Evolutionary conservation across 352 stramenopile species (phyloP).

Genomic region (Phytophthora cryptogea): DNA sequence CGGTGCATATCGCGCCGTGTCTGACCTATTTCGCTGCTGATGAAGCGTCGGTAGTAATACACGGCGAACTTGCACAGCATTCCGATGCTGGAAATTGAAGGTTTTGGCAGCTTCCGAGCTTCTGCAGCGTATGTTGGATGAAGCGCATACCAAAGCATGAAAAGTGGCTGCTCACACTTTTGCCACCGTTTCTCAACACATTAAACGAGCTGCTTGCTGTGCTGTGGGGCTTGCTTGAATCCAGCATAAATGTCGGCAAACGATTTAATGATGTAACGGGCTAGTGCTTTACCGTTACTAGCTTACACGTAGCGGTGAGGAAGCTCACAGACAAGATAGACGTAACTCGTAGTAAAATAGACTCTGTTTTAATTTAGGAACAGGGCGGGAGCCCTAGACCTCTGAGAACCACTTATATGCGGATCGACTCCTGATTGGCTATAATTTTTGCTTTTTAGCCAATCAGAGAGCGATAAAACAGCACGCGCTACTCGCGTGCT

Average conservation of each 20-base stretch:
- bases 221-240: background rate
- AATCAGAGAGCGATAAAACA: too few species aligned
- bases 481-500: too few species aligned
- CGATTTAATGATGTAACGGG: background rate
- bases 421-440: too few species aligned
- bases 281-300: too few species aligned
- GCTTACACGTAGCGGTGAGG: too few species aligned
- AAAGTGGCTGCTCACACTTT: constrained; percentile 11
- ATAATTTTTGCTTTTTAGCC: too few species aligned
- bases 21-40: background rate
- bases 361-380: too few species aligned
- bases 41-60: constrained; percentile 13
- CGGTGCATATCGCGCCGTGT: constrained; percentile 1
- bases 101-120: background rate
- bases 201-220: background rate
- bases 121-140: background rate
- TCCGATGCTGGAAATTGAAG: background rate
- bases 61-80: constrained; percentile 4
- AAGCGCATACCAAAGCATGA: constrained; percentile 8
- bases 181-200: constrained; percentile 7
- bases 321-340: too few species aligned
- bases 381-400: too few species aligned
- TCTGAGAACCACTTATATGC: too few species aligned
- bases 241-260: constrained; percentile 8
- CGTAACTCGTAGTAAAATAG: too few species aligned